Evolutionary conservation across 257 asterid genomes (phyloP).

Genomic region (Leonotis leonurus): DNA sequence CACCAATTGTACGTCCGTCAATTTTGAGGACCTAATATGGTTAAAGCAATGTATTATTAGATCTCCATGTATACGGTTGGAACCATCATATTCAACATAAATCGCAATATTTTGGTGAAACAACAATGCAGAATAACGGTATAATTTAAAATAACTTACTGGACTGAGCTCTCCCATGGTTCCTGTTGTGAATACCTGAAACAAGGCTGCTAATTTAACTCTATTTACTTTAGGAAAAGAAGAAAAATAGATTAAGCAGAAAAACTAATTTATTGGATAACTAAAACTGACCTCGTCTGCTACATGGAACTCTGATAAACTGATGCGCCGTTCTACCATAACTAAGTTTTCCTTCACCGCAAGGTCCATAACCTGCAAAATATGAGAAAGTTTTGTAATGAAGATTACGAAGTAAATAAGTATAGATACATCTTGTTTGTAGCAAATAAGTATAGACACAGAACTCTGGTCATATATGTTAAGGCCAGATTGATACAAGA

Average conservation of each 20-base stretch:
- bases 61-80: neutral
- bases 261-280: neutral
- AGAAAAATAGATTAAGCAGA: neutral
- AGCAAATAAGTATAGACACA: neutral
- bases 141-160: slow-evolving; percentile 29
- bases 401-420: too few relatives aligned
- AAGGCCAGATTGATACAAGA: neutral
- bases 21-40: slow-evolving; percentile 51
- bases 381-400: neutral
- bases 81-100: neutral
- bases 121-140: neutral
- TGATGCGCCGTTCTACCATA: slow-evolving; percentile 59
- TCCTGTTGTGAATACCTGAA: slow-evolving; percentile 74
- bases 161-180: slow-evolving; percentile 93
- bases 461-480: neutral
- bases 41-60: neutral
- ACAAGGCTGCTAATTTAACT: neutral
- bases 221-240: neutral
- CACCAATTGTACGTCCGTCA: slow-evolving; percentile 74
- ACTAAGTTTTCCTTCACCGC: slow-evolving; percentile 46
- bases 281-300: slow-evolving; percentile 74
- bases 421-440: too few relatives aligned
- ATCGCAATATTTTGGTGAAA: neutral
- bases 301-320: slow-evolving; percentile 82
- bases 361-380: slow-evolving; percentile 69